Percentiles rank a stretch among this genome's conserved stretches.
phyloP scores from a whole-genome alignment of 2,329 filamentous ascomycete species.

The Monosporascus ibericus region DNA sequence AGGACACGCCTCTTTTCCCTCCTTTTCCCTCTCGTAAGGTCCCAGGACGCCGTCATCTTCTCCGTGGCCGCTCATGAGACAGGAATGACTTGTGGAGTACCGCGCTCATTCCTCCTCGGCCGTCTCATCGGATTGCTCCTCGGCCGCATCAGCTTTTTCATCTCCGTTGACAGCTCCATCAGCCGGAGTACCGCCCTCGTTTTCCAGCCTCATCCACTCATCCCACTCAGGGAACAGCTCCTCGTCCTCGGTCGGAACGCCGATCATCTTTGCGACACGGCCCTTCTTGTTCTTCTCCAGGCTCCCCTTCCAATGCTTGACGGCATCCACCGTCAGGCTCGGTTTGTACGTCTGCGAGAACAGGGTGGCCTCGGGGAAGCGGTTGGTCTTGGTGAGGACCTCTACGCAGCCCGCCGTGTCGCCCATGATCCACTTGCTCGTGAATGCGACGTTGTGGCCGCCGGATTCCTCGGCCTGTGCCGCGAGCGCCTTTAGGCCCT shows the following conservation, averaged over 20 bases:
- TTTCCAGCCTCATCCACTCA: slow-evolving; percentile 77
- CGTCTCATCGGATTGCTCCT: slow-evolving; percentile 15
- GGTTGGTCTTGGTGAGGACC: slow-evolving; percentile 70
- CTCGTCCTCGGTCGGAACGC: slow-evolving; percentile 72
- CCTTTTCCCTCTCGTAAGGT: no score
- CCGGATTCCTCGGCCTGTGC: slow-evolving; percentile 69
- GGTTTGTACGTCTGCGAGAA: slow-evolving; percentile 97
- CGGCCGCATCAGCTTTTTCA: slow-evolving; percentile 16
- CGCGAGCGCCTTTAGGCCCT: slow-evolving; percentile 67
- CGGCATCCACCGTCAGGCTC: slow-evolving; percentile 61
- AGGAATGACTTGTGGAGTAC: not conserved
- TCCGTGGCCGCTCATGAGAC: no score
- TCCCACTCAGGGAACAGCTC: slow-evolving; percentile 97
- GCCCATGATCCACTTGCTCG: slow-evolving; percentile 78
- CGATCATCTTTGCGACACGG: slow-evolving; percentile 78
- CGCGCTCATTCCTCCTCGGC: not conserved
- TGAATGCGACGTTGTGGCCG: slow-evolving; percentile 90
- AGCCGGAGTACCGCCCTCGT: slow-evolving; percentile 49
- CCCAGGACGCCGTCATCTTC: no score
- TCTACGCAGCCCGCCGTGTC: slow-evolving; percentile 78
- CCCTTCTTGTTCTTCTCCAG: slow-evolving; percentile 81
- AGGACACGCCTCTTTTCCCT: no score
- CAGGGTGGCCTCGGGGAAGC: slow-evolving; percentile 78
- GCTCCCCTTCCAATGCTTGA: slow-evolving; percentile 72
- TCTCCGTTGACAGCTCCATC: slow-evolving; percentile 24